A percentile compares a stretch with the other conserved stretches of the same genome.
These are phyloP conservation scores for Hydrangea macrophylla DNA, from an alignment of 148 eudicot genomes.

Conservation along the genomic window DNA sequence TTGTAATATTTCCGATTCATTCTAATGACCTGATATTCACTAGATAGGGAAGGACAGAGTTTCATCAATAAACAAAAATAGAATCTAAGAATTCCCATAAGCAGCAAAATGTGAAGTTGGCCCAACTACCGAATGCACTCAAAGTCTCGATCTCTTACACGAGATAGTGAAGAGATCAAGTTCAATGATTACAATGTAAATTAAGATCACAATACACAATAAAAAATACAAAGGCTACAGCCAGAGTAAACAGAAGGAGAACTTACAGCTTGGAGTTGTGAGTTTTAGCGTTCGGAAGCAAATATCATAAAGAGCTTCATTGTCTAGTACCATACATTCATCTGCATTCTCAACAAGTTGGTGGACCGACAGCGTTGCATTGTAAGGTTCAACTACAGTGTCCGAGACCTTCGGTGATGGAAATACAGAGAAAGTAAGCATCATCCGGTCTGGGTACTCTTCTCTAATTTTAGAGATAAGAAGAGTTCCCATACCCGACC, in stretches of 20 bases:
- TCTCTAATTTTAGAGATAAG: constrained; percentile 49
- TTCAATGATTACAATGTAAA: background rate
- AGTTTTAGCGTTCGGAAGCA: constrained; percentile 47
- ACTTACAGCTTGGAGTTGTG: constrained; percentile 53
- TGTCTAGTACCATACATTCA: constrained; percentile 48
- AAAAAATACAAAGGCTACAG: background rate
- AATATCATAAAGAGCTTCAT: constrained; percentile 45
- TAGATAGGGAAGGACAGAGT: background rate
- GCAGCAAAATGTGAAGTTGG: background rate
- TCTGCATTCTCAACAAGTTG: constrained; percentile 52
- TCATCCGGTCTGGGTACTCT: constrained; percentile 52
- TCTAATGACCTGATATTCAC: background rate
- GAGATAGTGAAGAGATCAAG: background rate
- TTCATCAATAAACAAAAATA: background rate
- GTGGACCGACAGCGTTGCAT: constrained; percentile 49
- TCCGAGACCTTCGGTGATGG: constrained; percentile 48
- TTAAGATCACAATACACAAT: background rate
- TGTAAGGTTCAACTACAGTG: constrained; percentile 47
- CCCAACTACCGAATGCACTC: background rate
- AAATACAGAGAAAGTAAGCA: constrained; percentile 50
- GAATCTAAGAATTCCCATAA: background rate
- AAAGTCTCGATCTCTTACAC: background rate
- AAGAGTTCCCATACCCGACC: constrained; percentile 55
- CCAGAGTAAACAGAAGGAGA: constrained; percentile 3
- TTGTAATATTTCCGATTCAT: background rate